Evolutionary conservation across 2,329 filamentous ascomycete genomes (phyloP), one percentile per base, ranked within the genome.

Genomic region (Aspergillus brunneoviolaceus): DNA sequence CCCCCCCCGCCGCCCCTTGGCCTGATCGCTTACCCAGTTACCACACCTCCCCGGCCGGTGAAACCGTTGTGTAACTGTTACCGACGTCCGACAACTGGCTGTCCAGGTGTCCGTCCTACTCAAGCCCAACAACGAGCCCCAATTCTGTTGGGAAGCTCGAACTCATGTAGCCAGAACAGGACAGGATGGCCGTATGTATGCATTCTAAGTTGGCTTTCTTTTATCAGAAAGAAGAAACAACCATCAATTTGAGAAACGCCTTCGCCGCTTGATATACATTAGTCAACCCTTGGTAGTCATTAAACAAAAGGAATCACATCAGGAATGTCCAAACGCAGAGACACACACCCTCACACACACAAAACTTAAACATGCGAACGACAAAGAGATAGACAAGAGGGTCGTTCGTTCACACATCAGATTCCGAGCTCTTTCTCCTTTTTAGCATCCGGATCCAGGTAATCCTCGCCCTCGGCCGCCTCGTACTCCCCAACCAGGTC

Each of bases 401-500:
- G 16, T 23, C 14, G 39, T 19, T 35, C n/a, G 49, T 19, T 16
- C 27, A 35, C 11, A 35, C 14, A 49, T 51, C 58, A 73, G 29
- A 69, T 67, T 7, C 67, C 70, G 6, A 68, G 52, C 27, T 74
- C 71, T 21, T 72, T 74, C 49, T 78, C 79, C 60, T 78, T 77
- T 5, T 82, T 84, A 25, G 82, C 80, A 59, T 89, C 88, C 9
- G 90, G 90, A 71, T 89, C 94, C 55, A 99, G 80, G 75, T 99
- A 99, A 71, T 96, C 89, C 35, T 91, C 87, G 72, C 90, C 85
- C 77, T 99, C 95, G 4, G 95, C 95, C 31, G 94, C 93, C 79
- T 98, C 94, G 74, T 99, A 99, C 81, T 99, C 95, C 55, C 87
- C 85, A 72, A 98, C 94, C 64, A 98, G 80, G 75, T 96, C 94